A percentile compares a stretch with the other conserved stretches of the same genome.
phyloP scores from a whole-genome alignment of 2,329 filamentous ascomycete genomes.

The Calonectria ilicicola region DNA sequence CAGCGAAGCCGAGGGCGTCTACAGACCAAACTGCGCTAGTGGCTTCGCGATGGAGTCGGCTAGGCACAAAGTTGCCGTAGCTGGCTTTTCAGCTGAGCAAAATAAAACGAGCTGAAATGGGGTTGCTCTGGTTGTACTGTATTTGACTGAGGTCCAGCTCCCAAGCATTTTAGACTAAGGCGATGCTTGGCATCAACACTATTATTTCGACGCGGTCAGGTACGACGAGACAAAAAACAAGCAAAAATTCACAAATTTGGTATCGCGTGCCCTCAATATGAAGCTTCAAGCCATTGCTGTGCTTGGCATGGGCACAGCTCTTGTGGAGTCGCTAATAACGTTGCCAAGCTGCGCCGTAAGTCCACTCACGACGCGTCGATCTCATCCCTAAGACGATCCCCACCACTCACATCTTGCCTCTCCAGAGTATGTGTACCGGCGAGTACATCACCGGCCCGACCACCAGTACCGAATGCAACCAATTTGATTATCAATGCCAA shows the following conservation, averaged over 20 bases:
- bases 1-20: neutral
- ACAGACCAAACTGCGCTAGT: neutral
- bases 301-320: neutral
- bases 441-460: neutral
- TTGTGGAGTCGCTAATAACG: neutral
- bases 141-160: neutral
- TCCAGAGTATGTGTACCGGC: neutral
- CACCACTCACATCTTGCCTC: neutral
- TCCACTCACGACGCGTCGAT: neutral
- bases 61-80: slow-evolving; percentile 4
- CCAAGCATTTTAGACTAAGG: neutral
- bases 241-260: neutral
- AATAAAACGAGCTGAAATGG: neutral
- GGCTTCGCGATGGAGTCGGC: neutral
- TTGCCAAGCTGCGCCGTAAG: neutral
- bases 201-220: neutral
- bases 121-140: neutral
- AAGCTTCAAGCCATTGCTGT: neutral
- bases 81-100: neutral
- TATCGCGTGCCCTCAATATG: neutral
- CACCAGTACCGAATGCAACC: neutral
- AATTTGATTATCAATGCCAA: neutral
- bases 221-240: neutral
- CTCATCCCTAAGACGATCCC: neutral
- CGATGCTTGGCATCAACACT: neutral